Evolutionary conservation across 805 yeast genomes (phyloP), one percentile per base, ranked within the genome.

Genomic region (Monosporozyma servazzii): DNA sequence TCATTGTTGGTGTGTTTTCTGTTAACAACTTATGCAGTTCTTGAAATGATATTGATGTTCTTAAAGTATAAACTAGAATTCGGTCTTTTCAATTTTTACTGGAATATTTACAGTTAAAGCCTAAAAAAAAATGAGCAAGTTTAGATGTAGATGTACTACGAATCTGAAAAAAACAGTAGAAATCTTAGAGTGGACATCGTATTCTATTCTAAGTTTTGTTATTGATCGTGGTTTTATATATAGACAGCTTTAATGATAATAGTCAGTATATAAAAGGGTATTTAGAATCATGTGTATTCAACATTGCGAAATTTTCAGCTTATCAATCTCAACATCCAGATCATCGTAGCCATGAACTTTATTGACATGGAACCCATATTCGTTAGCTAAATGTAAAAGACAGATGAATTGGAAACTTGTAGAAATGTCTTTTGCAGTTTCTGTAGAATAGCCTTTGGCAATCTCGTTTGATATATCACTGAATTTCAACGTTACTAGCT

Each of bases 371-470:
- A 88, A 71, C 1, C 90, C 91, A 60, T 86, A 82, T 64, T 88
- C 96, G 63, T 89, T 88, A 13, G 96, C 95, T 56, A 88, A 71
- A 68, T 88, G 96, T 36, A 88, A 69, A 60, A 88, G 68, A 58
- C 95, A 86, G 52, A 88, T 86, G 59, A 88, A 88, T 61, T 87
- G 86, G 65, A 86, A 86, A 67, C 95, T 84, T 1, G 96, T 88
- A 1, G 95, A 84, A 7, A 89, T 67, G 49, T 88, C 95, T 48
- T 75, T 76, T 57, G 74, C 71, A 46, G 81, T 77, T 47, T 78
- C 81, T 8, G 71, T 67, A 0, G 78, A 72, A 62, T 89, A 88
- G 63, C 73, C 71, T 8, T 68, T 66, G 18, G 71, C 72, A 23
- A 84, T 73, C 27, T 75, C 75, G 2, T 66, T 66, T 4, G 82